Percentiles rank a stretch among this genome's conserved stretches.
These are phyloP conservation scores for Globisporangium carolinianum DNA, from an alignment of 352 stramenopile genomes.

Conservation along the genomic window DNA sequence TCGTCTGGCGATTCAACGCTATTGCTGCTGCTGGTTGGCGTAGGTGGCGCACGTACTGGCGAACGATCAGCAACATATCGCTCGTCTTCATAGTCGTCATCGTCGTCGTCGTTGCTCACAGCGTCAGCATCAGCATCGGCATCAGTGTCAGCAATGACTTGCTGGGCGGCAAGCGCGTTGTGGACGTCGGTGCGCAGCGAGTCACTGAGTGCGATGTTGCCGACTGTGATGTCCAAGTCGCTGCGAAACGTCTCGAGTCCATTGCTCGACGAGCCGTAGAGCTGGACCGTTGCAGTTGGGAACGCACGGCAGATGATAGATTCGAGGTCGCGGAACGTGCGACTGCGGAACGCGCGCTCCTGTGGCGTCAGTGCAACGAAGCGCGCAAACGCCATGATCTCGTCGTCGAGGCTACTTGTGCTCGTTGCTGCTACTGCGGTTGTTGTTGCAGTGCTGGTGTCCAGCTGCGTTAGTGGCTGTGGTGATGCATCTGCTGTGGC, in stretches of 20 bases:
- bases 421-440: background rate
- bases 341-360: constrained; percentile 30
- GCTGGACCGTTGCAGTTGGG: constrained; percentile 32
- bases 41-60: background rate
- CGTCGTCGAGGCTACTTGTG: constrained; percentile 19
- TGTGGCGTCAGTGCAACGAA: constrained; percentile 35
- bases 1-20: constrained; percentile 15
- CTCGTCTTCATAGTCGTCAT: constrained; percentile 12
- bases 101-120: constrained; percentile 9
- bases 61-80: background rate
- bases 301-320: constrained; percentile 35
- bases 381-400: constrained; percentile 37
- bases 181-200: constrained; percentile 14
- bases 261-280: constrained; percentile 69
- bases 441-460: background rate
- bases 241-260: constrained; percentile 69
- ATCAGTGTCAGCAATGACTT: constrained; percentile 8
- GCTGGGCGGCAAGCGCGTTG: background rate
- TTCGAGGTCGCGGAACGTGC: constrained; percentile 38
- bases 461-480: background rate
- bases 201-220: constrained; percentile 31
- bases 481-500: too few species aligned
- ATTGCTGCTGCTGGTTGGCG: background rate
- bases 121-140: constrained; percentile 7
- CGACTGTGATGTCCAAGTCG: constrained; percentile 67